A percentile compares a stretch with the other conserved stretches of the same genome.
Conservation (phyloP, 306 rosid species). For the Pachyrhizus erosus region DNA sequence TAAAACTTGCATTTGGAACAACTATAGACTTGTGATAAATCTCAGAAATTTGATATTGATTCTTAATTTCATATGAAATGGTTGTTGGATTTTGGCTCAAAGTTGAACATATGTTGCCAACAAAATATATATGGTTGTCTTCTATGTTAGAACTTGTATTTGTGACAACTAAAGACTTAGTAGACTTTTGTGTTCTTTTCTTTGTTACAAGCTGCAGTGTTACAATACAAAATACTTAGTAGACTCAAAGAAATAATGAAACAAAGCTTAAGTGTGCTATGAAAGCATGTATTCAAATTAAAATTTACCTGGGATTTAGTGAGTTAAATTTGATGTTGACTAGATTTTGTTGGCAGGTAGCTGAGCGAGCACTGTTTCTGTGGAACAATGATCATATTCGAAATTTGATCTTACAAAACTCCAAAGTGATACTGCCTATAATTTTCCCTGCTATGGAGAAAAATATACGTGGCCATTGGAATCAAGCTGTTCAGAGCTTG, state of each 20-base stretch:
- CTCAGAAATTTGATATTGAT: too few relatives aligned
- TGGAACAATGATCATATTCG: conserved; percentile 78
- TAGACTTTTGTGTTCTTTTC: not conserved
- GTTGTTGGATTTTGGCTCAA: too few relatives aligned
- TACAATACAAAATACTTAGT: not conserved
- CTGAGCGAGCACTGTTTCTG: conserved; percentile 74
- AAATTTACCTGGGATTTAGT: conserved; percentile 5
- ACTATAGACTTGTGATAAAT: not conserved
- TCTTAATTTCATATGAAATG: too few relatives aligned
- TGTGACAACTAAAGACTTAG: not conserved
- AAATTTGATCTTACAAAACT: conserved; percentile 64
- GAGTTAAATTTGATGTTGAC: conserved; percentile 26
- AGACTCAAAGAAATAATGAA: conserved; percentile 2
- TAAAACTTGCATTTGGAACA: conserved; percentile 6
- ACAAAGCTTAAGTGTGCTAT: not conserved
- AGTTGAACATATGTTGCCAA: too few relatives aligned
- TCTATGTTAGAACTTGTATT: not conserved
- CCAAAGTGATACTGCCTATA: conserved; percentile 63
- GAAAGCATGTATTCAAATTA: conserved; percentile 10
- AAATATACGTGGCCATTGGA: conserved; percentile 67
- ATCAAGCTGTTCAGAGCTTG: conserved; percentile 75
- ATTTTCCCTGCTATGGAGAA: conserved; percentile 67
- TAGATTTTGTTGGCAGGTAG: conserved; percentile 62
- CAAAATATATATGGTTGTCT: not conserved
- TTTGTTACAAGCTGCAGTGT: not conserved